Base-by-base conservation (phyloP, 345 rosid genomes). In the Eucalyptus virginea region DNA sequence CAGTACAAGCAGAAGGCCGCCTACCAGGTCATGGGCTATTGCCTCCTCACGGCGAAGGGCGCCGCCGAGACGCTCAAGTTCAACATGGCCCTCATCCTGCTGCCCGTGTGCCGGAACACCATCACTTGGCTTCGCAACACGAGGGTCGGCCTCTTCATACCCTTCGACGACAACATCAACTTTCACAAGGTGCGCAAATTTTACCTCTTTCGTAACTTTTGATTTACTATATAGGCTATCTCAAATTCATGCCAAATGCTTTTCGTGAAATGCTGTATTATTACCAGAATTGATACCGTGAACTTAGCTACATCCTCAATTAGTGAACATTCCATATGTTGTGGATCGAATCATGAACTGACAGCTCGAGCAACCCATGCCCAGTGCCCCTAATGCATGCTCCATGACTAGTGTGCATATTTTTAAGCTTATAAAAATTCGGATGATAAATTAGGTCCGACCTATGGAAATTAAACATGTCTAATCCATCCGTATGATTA, bases 101-200 rank as follows among this genome's bases (percentile, higher is more conserved):
- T 98, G 90, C 99, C 99, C 1, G 99, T 98, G 37, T 98, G 99
- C 88, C 93, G 99, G 94, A 98, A 98, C 94, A 95, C 95, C 4
- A 97, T 98, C 81, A 98, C 99, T 67, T 94, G 99, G 98, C 99
- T 98, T 16, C 92, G 99, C 93, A 95, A 98, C 80, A 97, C 99
- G 56, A 95, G 87, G 91, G 89, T 98, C 89, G 95, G 97, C 86
- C 92, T 87, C 93, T 89, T 94, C 56, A 94, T 98, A 87, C 99
- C 99, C 67, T 98, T 98, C 86, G 99, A 98, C 91, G 99, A 98
- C 93, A 98, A 98, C 90, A 97, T 97, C 96, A 98, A 97, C 94
- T 97, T 98, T 87, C 99, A 98, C 95, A 97, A 98, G 99, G 99
- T 98, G 87, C 85, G 90, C 83, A 51, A 88, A 32, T 69, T 69